A percentile compares a stretch with the other conserved stretches of the same genome.
phyloP scores from a whole-genome alignment of 306 rosid species.

The Betula pendula region DNA sequence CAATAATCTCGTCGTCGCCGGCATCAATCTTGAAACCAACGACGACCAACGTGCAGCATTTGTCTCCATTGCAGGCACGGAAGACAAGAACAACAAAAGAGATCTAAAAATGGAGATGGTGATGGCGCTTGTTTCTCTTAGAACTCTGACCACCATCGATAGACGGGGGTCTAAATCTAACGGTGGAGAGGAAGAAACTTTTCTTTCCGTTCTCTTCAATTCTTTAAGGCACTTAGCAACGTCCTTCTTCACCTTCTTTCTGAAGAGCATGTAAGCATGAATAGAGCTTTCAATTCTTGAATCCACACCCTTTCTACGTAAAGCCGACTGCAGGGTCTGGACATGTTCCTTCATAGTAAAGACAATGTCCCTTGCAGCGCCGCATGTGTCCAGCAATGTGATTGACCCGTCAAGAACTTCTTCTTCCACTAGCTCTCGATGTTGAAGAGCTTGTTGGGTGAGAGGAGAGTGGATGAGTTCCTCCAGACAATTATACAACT shows the following conservation, averaged over 20 bases:
- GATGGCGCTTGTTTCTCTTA: constrained; percentile 51
- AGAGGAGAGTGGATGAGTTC: constrained; percentile 54
- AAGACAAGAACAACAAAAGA: constrained; percentile 49
- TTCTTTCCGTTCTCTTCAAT: constrained; percentile 55
- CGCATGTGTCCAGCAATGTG: constrained; percentile 64
- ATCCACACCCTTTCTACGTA: constrained; percentile 60
- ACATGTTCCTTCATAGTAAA: constrained; percentile 54
- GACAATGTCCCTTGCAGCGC: constrained; percentile 48
- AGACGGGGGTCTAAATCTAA: constrained; percentile 41
- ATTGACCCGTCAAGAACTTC: constrained; percentile 49
- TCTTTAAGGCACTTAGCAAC: constrained; percentile 37
- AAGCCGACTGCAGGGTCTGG: constrained; percentile 57
- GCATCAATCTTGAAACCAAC: constrained; percentile 53
- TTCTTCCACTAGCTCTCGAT: constrained; percentile 41
- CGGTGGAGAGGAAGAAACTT: constrained; percentile 17
- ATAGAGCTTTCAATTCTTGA: constrained; percentile 47
- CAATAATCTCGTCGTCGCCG: constrained; percentile 24
- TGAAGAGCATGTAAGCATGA: constrained; percentile 48
- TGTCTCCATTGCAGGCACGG: constrained; percentile 44
- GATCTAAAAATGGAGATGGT: constrained; percentile 48
- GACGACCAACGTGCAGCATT: constrained; percentile 37
- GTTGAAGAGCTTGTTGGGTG: constrained; percentile 51
- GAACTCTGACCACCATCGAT: constrained; percentile 31
- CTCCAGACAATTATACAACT: constrained; percentile 56
- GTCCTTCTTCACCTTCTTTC: constrained; percentile 65